Base-by-base conservation (phyloP, 352 stramenopile species). In the Thalassiosira allenii region DNA sequence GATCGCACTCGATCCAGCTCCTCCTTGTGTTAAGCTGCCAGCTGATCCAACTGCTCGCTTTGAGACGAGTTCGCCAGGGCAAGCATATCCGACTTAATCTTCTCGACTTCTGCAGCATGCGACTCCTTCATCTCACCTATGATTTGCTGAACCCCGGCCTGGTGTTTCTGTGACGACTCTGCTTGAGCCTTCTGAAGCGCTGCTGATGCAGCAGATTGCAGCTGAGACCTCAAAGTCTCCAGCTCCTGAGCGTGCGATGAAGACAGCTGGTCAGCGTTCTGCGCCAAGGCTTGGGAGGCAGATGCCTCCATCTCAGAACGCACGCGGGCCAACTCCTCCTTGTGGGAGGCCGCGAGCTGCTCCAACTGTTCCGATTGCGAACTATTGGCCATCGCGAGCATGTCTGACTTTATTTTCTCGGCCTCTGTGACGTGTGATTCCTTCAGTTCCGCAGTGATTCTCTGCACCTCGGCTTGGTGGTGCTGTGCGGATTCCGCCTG, bases 361-460 rank as follows among this genome's bases (percentile, higher is more conserved):
- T 86, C 54, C 12, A 82, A 25, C 20, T 79, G 49, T 41, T 83
- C 63, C 53, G 56, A 72, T 74, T 73, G 66, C 43, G 51, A 69
- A 54, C 34, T 67, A 41, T 81, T 57, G 27, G 63, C 53, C 56
- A 62, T 80, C 33, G 62, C 20, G 25, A 71, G 32, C 53, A 89
- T 76, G 23, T 71, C 75, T 59, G 56, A 59, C 63, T 85, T 75
- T 2, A 89, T 34, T 23, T 51, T 65, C 29, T 83, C 62, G 17
- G 84, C 37, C 17, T 89, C 74, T 2, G 53, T 27, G 3, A 56
- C 64, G 30, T 89, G 70, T 22, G 33, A 65, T 32, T 61, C 33
- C 22, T 86, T 86, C 32, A 87, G 25, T 11, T 89, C 79, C 3
- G 64, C 70, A n/a, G 75, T 68, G 32, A 88, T 72, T 41, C 44